Evolutionary conservation across 495 filamentous ascomycete genomes (phyloP), one percentile per base, ranked within the genome.

Genomic region (Aspergillus campestris): DNA sequence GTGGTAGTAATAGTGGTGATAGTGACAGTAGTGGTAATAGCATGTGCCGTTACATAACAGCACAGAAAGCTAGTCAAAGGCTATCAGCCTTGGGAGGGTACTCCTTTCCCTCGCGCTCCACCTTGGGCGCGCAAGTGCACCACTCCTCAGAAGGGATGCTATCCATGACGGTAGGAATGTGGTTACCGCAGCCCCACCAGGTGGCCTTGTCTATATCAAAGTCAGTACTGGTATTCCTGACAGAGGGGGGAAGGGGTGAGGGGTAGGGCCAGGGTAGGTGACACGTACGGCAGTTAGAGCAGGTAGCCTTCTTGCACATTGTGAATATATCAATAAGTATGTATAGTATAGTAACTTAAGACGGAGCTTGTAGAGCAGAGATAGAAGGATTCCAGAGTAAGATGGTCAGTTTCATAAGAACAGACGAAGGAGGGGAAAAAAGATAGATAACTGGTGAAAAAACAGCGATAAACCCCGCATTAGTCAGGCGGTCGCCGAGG

Each of bases 101-200:
- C 45, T 67, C 49, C 59, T 78, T 78, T 1, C 80, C 82, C 7
- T 76, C 73, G 8, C 64, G 67, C 55, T 80, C 73, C 10, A 82
- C 73, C 59, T 75, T 76, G 9, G 82, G 80, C 44, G 68, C 59
- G 47, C 83, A 87, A 2, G 70, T 68, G 56, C 85, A 89, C 63
- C 84, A 73, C 27, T 85, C 64, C 9, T 67, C 56, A 29, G 71
- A 64, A 3, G 81, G 74, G 18, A 87, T 60, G 0, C 57, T 41
- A 56, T 84, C 83, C 69, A 89, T 77, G 8, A 87, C 83, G 1
- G 52, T 61, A 11, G 82, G 73, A 38, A 89, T 72, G 54, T 89
- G 85, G 27, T 33, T 60, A 34, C 85, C 84, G 65, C 86, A 89
- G 45, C 85, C 84, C 51, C 63, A 73, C 85, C 84, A 89, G 39